These are phyloP conservation scores for Calonectria pauciramosa DNA, from an alignment of 2,329 filamentous ascomycete genomes.

Conservation along the genomic window DNA sequence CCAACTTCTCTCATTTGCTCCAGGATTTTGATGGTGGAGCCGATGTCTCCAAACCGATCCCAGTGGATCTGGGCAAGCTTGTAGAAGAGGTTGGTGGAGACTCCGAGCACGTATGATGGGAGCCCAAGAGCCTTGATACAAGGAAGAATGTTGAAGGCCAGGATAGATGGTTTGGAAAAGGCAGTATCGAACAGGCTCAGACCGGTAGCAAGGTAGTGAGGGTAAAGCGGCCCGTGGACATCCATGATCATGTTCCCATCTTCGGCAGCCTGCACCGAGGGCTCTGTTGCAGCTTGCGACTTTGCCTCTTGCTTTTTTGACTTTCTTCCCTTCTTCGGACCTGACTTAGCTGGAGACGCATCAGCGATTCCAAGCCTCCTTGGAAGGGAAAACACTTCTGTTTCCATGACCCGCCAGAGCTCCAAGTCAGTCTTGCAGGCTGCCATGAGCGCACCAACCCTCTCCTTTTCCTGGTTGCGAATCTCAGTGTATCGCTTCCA, in stretches of 20 bases:
- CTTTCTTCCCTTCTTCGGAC: conserved; percentile 24
- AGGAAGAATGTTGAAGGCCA: conserved; percentile 74
- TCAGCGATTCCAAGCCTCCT: conserved; percentile 66
- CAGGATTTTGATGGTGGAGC: conserved; percentile 67
- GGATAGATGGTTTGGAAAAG: conserved; percentile 70
- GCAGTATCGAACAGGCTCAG: conserved; percentile 68
- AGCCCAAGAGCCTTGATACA: conserved; percentile 77
- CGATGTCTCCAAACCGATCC: conserved; percentile 70
- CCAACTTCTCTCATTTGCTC: conserved; percentile 77
- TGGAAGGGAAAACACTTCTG: conserved; percentile 75
- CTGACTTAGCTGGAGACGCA: neutral
- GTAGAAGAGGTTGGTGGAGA: conserved; percentile 78
- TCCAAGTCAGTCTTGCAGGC: conserved; percentile 71
- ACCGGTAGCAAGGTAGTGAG: conserved; percentile 70
- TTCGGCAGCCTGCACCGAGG: neutral
- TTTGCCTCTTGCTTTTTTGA: conserved; percentile 28
- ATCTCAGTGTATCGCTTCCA: conserved; percentile 51
- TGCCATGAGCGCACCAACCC: conserved; percentile 68
- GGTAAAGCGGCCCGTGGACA: conserved; percentile 75
- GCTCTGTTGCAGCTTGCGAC: neutral
- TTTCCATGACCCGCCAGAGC: conserved; percentile 77
- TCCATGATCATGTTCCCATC: conserved; percentile 61
- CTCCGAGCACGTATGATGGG: conserved; percentile 79
- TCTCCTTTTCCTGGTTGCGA: conserved; percentile 61
- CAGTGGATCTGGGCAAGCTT: conserved; percentile 74